Evolutionary conservation across 1,284 basidiomycete species (phyloP), one percentile per base, ranked within the genome.

Genomic region (Meira nashicola): DNA sequence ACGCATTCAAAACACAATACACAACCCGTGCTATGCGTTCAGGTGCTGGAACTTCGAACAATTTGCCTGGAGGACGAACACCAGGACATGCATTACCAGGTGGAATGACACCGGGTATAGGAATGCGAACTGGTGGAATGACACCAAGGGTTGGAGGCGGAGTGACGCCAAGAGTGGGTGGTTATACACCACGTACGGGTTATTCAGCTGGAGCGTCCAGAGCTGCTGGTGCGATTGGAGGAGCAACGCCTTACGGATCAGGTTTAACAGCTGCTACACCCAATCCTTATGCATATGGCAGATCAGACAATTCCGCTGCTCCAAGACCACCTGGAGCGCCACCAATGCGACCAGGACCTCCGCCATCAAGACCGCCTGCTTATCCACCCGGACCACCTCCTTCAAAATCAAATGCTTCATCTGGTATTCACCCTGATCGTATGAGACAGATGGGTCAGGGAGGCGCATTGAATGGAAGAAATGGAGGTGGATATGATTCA

Each of bases 1-100:
- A 78, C 48, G 73, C 76, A 10, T 78, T 78, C 71, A 78, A 78
- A 65, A 74, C 74, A 56, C 76, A 76, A 62, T 76, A 77, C 59
- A 74, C 73, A 14, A 69, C 74, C 10, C 70, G 71, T 54, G 65
- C 66, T 17, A 58, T 60, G 41, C 64, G 63, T 55, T 65, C 62
- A 10, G 54, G 70, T 8, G 71, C 71, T n/a, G 70, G 66, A 21
- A 63, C 66, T 3, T 53, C 71, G 68, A 40, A 70, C 72, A 1
- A 61, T 50, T 9, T 55, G 23, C 15, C 54, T 49, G 46, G 46
- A 48, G 46, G 25, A 5, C 17, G 25, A 5, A 48, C 46, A 17
- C 46, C 46, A 17, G 46, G 46, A 17, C n/a, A 21, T n/a, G 41
- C 41, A 43, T 23, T 48, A 53, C 43, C 43, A 44, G 50, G 38